phyloP scores from a whole-genome alignment of 2,329 filamentous ascomycete species.

The Helminthosporium solani region DNA sequence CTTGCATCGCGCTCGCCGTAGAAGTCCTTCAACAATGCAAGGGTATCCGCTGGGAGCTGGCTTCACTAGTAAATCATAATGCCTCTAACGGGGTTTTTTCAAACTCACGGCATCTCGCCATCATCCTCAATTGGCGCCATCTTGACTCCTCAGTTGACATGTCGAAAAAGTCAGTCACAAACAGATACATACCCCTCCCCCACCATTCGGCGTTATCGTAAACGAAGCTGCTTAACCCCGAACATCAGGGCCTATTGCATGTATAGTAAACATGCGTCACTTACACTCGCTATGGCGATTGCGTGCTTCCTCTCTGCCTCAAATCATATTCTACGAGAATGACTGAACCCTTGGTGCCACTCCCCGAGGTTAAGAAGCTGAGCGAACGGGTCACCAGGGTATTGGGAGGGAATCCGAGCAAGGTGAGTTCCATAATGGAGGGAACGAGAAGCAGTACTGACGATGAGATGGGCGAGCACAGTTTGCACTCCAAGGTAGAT shows the following conservation, averaged over 20 bases:
- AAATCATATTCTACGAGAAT: conserved; percentile 50
- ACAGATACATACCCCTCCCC: conserved; percentile 15
- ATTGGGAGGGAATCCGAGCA: conserved; percentile 86
- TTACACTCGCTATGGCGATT: conserved; percentile 17
- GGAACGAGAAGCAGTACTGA: background rate
- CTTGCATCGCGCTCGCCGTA: conserved; percentile 70
- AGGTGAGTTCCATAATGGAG: conserved; percentile 51
- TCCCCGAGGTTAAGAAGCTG: conserved; percentile 75
- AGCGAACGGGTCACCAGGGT: conserved; percentile 79
- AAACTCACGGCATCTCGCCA: conserved; percentile 39
- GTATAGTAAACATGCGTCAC: conserved; percentile 25
- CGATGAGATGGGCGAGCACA: conserved; percentile 22
- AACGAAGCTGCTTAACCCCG: conserved; percentile 26
- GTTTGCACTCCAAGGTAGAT: conserved; percentile 63
- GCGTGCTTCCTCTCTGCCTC: conserved; percentile 17
- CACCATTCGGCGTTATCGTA: conserved; percentile 26
- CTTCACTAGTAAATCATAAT: conserved; percentile 39
- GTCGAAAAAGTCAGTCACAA: conserved; percentile 15
- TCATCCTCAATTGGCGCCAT: conserved; percentile 34
- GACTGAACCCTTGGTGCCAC: conserved; percentile 61
- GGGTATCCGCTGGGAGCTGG: conserved; percentile 64
- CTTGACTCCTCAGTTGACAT: background rate
- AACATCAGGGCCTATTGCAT: conserved; percentile 15
- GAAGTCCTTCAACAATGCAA: conserved; percentile 72
- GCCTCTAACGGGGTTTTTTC: background rate